Evolutionary conservation across 1,139 yeast species (phyloP), one percentile per base, ranked within the genome.

Genomic region (Yamadazyma sp.): DNA sequence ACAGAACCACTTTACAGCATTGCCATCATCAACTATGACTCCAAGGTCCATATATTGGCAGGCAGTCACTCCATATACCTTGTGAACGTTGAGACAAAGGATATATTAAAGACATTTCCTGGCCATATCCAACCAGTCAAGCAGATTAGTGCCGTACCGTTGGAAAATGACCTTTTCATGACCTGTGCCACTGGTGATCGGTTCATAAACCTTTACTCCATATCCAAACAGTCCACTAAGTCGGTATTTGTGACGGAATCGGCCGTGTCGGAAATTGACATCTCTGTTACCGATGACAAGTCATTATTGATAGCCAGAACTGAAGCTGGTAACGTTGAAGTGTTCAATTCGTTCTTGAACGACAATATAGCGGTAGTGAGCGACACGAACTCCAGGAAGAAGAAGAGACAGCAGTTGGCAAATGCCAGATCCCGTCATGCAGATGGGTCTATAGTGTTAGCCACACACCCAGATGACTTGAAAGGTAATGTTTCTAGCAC

Each of bases 161-260:
- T 34, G 5, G 59, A 67, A 35, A 54, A 63, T 6, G 79, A 72
- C 35, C 60, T 66, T 30, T 75, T 86, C 47, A 56, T 86, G 38
- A 80, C 92, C 1, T 78, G 84, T 41, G 94, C 96, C 1, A 66
- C 65, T 26, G 81, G 80, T 44, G 97, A 89, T 57, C 73, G 96
- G 50, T 87, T 86, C 56, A 70, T 88, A 50, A 88, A 86, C 56
- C 65, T 86, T 40, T 80, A 83, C 53, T 80, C 83, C 13, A 47
- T 80, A 8, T 50, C 64, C 9, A 65, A 64, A 38, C 63, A 63
- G 31, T 54, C 73, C 9, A 64, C 77, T 9, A 61, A 58, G 28
- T 59, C 70, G 7, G 85, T 87, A 8, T 73, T 85, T 42, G 92
- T 85, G 6, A 71, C 90, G 3, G 82, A 80, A 48, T 69, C 85